phyloP scores from a whole-genome alignment of 495 filamentous ascomycete species.

The Glonium stellatum region DNA sequence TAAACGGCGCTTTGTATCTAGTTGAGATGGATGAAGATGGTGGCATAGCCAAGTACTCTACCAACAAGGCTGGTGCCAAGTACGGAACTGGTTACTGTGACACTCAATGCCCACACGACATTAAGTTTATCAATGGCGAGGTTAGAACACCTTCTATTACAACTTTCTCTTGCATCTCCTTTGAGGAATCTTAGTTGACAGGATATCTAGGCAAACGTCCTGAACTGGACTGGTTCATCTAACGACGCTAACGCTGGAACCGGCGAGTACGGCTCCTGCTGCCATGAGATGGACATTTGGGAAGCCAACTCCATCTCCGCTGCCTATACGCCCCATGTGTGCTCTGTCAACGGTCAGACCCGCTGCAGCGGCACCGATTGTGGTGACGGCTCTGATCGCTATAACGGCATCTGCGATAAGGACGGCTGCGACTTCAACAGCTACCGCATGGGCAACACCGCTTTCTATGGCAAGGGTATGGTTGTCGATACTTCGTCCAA shows the following conservation, averaged over 20 bases:
- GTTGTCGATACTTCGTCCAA: no score
- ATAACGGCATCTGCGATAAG: no score
- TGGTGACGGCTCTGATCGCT: no score
- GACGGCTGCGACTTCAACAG: no score
- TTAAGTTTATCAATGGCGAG: conserved; percentile 52
- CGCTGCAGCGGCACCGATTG: no score
- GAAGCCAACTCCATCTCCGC: no score
- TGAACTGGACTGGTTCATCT: conserved; percentile 52
- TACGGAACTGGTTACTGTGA: conserved; percentile 70
- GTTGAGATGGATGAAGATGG: conserved; percentile 55
- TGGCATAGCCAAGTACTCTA: conserved; percentile 42
- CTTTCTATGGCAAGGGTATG: no score
- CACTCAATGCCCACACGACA: conserved; percentile 51
- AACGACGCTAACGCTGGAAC: conserved; percentile 55
- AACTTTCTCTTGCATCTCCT: neutral
- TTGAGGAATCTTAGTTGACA: neutral
- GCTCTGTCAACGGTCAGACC: no score
- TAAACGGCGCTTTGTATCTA: conserved; percentile 64
- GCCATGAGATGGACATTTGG: conserved; percentile 28
- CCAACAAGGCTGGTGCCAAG: conserved; percentile 53
- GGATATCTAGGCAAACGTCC: conserved; percentile 33
- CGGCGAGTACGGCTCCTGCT: conserved; percentile 42
- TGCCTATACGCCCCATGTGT: no score
- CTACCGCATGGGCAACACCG: no score
- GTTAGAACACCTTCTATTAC: conserved; percentile 30